Evolutionary conservation across 1,139 yeast species (phyloP).

Genomic region (Geotrichum klebahnii): DNA sequence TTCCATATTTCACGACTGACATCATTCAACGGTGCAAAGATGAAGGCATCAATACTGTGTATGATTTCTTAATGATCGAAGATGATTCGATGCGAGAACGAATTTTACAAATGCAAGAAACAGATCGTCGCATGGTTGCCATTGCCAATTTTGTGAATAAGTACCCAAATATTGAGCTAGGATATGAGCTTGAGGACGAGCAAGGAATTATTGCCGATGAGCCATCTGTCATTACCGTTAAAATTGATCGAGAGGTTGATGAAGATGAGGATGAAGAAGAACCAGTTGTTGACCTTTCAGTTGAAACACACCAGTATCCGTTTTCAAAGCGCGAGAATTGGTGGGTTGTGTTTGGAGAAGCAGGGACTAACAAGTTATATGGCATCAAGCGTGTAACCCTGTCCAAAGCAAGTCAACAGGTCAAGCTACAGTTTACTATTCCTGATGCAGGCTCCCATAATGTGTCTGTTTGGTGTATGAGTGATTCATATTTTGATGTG

Average conservation of each 20-base stretch:
- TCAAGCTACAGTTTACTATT: slow-evolving; percentile 54
- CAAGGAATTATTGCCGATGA: slow-evolving; percentile 45
- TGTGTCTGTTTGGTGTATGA: slow-evolving; percentile 75
- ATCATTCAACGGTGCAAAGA: slow-evolving; percentile 57
- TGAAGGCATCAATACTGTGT: slow-evolving; percentile 62
- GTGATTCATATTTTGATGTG: slow-evolving; percentile 87
- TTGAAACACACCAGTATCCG: slow-evolving; percentile 57
- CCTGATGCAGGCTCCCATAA: slow-evolving; percentile 59
- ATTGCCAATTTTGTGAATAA: slow-evolving; percentile 87
- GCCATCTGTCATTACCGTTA: slow-evolving; percentile 49
- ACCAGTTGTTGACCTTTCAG: slow-evolving; percentile 44
- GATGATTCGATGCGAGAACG: slow-evolving; percentile 67
- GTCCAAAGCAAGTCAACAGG: slow-evolving; percentile 49
- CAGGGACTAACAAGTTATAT: slow-evolving; percentile 55
- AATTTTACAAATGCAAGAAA: slow-evolving; percentile 48
- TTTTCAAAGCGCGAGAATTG: slow-evolving; percentile 56
- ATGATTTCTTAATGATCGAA: slow-evolving; percentile 81
- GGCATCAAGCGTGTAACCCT: slow-evolving; percentile 68
- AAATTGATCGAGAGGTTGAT: slow-evolving; percentile 63
- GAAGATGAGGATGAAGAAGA: slow-evolving; percentile 56
- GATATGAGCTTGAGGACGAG: slow-evolving; percentile 46
- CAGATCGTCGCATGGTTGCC: slow-evolving; percentile 48
- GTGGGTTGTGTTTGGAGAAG: slow-evolving; percentile 82
- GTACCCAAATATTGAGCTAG: slow-evolving; percentile 82
- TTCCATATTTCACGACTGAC: slow-evolving; percentile 61